Evolutionary conservation across 371 early-diverging fungal species (phyloP).

Genomic region (Mortierella polycephala): DNA sequence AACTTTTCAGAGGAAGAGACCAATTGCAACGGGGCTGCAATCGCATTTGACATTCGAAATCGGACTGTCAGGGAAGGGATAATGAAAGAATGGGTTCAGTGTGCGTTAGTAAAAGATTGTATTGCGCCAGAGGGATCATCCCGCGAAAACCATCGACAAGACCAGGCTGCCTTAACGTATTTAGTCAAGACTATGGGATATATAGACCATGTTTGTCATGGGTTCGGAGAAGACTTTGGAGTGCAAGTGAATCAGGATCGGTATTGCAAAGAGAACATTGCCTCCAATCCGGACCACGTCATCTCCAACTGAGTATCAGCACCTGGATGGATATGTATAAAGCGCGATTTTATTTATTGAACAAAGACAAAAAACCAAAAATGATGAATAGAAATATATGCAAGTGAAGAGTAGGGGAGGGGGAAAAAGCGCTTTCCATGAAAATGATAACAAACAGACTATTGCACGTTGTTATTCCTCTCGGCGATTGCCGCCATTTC

Average conservation of each 20-base stretch:
- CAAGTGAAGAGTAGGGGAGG: background rate
- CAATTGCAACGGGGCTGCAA: constrained; percentile 63
- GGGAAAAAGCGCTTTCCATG: background rate
- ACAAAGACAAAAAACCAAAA: background rate
- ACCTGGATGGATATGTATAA: background rate
- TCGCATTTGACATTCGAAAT: constrained; percentile 60
- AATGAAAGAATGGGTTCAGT: constrained; percentile 60
- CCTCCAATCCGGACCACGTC: constrained; percentile 20
- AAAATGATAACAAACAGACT: no score
- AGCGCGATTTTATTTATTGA: background rate
- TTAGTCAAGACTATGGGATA: constrained; percentile 47
- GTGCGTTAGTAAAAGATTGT: constrained; percentile 56
- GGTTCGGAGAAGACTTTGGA: constrained; percentile 17
- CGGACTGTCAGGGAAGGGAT: constrained; percentile 47
- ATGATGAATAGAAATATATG: constrained; percentile 1
- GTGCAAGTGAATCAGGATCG: constrained; percentile 37
- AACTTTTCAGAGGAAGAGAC: constrained; percentile 24
- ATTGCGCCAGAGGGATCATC: constrained; percentile 63
- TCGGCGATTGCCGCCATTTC: constrained; percentile 52
- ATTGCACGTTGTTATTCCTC: constrained; percentile 4
- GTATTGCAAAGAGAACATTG: constrained; percentile 33
- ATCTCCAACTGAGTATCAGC: background rate
- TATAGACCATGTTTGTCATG: constrained; percentile 17
- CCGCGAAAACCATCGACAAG: constrained; percentile 63
- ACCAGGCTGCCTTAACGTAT: constrained; percentile 63